A percentile compares a stretch with the other conserved stretches of the same genome.
phyloP scores from a whole-genome alignment of 345 rosid genomes.

The Salix dunnii region DNA sequence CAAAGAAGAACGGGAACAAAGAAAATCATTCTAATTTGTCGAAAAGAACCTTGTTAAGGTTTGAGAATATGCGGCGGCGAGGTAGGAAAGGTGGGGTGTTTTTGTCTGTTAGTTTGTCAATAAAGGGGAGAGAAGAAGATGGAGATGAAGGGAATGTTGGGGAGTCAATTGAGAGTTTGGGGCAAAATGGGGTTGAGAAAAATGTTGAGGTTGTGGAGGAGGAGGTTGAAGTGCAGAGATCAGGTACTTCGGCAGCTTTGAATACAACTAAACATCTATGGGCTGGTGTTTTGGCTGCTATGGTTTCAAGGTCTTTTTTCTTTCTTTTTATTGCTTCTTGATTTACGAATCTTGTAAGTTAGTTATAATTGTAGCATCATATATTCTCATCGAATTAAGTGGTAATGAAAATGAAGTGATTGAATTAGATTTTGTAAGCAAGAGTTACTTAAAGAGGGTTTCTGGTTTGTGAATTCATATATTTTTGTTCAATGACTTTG shows the following conservation, averaged over 20 bases:
- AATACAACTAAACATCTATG: conserved; percentile 80
- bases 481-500: too few species aligned
- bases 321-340: neutral
- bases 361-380: too few species aligned
- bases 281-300: conserved; percentile 89
- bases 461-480: too few species aligned
- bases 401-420: too few species aligned
- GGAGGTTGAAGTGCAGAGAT: conserved; percentile 29
- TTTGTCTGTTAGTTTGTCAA: conserved; percentile 65
- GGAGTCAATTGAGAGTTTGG: conserved; percentile 38
- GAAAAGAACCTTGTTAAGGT: conserved; percentile 22
- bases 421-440: too few species aligned
- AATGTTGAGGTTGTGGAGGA: conserved; percentile 23
- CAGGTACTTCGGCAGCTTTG: conserved; percentile 40
- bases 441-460: too few species aligned
- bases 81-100: conserved; percentile 34
- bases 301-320: conserved; percentile 67
- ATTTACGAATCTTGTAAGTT: neutral
- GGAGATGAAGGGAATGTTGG: conserved; percentile 38
- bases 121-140: conserved; percentile 36
- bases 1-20: neutral
- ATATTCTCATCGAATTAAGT: too few species aligned
- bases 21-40: conserved; percentile 16
- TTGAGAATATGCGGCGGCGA: conserved; percentile 22
- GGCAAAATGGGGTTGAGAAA: conserved; percentile 25